Evolutionary conservation across 768 basidiomycete genomes (phyloP).

Genomic region (Termitomyces sp.): DNA sequence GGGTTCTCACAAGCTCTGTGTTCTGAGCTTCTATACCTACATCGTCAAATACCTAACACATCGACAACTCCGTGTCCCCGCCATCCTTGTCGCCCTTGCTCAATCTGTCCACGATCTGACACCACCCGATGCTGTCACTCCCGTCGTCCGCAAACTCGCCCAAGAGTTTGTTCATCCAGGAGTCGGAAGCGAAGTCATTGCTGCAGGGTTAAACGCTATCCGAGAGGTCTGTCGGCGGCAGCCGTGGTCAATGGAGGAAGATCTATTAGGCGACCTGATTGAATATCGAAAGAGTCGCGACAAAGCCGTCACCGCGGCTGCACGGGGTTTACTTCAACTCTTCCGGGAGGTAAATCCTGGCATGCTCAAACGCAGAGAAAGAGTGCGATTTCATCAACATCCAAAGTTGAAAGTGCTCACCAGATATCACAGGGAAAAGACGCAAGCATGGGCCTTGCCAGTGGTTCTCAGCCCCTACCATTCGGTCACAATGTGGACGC

Average conservation of each 20-base stretch:
- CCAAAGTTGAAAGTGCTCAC: constrained; percentile 3
- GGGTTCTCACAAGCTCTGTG: constrained; percentile 88
- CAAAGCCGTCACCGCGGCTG: constrained; percentile 88
- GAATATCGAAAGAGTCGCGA: constrained; percentile 96
- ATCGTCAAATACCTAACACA: constrained; percentile 91
- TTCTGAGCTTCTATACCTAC: constrained; percentile 95
- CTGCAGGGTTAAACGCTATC: constrained; percentile 95
- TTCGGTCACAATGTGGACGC: constrained; percentile 79
- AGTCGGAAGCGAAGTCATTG: constrained; percentile 91
- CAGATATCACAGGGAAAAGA: constrained; percentile 71
- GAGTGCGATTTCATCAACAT: constrained; percentile 42
- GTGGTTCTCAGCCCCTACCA: constrained; percentile 63
- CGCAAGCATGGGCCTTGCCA: constrained; percentile 72
- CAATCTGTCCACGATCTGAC: constrained; percentile 95
- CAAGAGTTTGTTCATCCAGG: constrained; percentile 98
- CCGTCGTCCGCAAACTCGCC: constrained; percentile 88
- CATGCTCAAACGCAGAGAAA: constrained; percentile 83
- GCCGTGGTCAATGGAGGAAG: constrained; percentile 97
- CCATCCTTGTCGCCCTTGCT: constrained; percentile 90
- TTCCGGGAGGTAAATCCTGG: constrained; percentile 97
- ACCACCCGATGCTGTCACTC: constrained; percentile 87
- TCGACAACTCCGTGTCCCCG: constrained; percentile 87
- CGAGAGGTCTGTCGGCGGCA: constrained; percentile 93
- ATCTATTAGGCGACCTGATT: constrained; percentile 85
- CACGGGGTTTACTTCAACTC: constrained; percentile 81